Base-by-base conservation (phyloP, 2,329 filamentous ascomycete species). In the Cladosporium velox region DNA sequence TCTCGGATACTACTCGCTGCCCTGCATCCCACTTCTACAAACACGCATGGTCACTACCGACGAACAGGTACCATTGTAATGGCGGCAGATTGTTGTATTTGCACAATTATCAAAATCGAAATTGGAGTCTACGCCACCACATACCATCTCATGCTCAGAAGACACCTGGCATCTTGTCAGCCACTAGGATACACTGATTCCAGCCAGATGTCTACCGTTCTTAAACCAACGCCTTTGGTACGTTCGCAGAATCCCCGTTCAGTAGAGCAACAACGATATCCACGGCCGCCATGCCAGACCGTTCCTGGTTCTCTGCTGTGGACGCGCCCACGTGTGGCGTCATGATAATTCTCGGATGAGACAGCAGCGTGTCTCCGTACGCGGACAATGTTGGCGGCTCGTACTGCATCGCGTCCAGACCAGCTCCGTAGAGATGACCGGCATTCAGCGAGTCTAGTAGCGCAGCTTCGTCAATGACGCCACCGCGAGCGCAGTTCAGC, bases 321-420 rank as follows among this genome's bases (percentile, higher is more conserved):
- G 81, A 77, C 1, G 81, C 82, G 8, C 82, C 83, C 54, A 83
- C 77, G 64, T 83, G 81, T 7, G 81, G 81, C 4, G 80, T 82
- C 65, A 79, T 79, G 6, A 82, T 67, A 12, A 77, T 65, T 47
- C 75, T 73, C 1, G 69, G 67, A 61, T 70, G 63, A 34, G 69
- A 65, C 67, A 73, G 67, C 28, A 75, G 66, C 0, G 67, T 65
- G 24, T 70, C 68, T 10, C 68, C 67, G 58, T 77, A 76, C n/a
- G 51, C 67, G 15, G 72, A 68, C 15, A 69, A 38, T 2, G 70
- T 74, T 0, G 75, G 75, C 15, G 77, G 77, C 65, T 78, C 76
- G 34, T 68, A 52, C 32, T 72, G 69, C 58, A 72, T 67, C 8
- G 72, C 77, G 52, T 75, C 77, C 41, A 77, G 64, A 3, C 70